phyloP scores from a whole-genome alignment of 2,329 filamentous ascomycete species.

The Graphiopsis chlorocephala region DNA sequence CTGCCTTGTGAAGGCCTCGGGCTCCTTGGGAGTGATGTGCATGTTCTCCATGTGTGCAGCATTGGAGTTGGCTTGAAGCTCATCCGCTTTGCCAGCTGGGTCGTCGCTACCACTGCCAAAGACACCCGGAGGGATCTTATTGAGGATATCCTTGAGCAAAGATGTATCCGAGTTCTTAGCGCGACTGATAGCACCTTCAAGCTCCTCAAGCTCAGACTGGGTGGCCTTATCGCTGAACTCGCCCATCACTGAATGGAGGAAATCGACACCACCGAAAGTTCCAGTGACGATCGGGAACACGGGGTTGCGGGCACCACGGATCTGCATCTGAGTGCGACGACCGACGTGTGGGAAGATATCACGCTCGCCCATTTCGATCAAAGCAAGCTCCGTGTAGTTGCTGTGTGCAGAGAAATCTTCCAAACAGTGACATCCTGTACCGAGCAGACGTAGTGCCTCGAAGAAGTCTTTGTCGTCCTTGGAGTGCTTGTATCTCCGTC shows the following conservation, averaged over 20 bases:
- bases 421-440: conserved; percentile 84
- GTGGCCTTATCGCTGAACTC: conserved; percentile 51
- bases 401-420: conserved; percentile 93
- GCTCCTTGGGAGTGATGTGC: conserved; percentile 71
- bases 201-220: conserved; percentile 71
- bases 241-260: conserved; percentile 51
- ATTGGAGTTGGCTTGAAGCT: conserved; percentile 74
- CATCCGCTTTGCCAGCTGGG: conserved; percentile 61
- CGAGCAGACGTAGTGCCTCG: conserved; percentile 81
- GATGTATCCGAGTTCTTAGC: conserved; percentile 61
- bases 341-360: conserved; percentile 87
- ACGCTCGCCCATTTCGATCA: conserved; percentile 80
- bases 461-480: conserved; percentile 74
- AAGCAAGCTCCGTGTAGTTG: conserved; percentile 84
- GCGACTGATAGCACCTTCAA: conserved; percentile 74
- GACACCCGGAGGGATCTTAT: conserved; percentile 76
- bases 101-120: conserved; percentile 74
- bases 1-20: conserved; percentile 80
- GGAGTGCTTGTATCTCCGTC: conserved; percentile 65
- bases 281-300: conserved; percentile 60
- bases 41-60: conserved; percentile 73
- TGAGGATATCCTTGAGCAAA: conserved; percentile 77
- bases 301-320: conserved; percentile 61
- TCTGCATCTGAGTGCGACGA: conserved; percentile 64
- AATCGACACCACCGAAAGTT: conserved; percentile 51